A percentile compares a stretch with the other conserved stretches of the same genome.
These are phyloP conservation scores for Debaryomyces subglobosus DNA, from an alignment of 1,139 yeast species.

Conservation along the genomic window DNA sequence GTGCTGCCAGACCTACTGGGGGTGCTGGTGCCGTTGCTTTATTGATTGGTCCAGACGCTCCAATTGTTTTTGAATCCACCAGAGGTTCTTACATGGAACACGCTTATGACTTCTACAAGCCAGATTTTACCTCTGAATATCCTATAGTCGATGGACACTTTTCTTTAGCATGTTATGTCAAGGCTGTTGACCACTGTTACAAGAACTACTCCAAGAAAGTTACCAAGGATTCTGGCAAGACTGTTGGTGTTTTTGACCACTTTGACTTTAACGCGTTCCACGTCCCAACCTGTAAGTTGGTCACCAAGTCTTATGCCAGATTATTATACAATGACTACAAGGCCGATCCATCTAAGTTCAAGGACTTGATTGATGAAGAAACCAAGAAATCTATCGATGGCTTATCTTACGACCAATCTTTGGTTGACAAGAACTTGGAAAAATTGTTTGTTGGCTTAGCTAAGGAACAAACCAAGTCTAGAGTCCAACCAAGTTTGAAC, in stretches of 20 bases:
- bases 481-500: slow-evolving; percentile 78
- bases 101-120: slow-evolving; percentile 97
- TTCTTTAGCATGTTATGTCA: slow-evolving; percentile 90
- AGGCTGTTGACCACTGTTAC: slow-evolving; percentile 90
- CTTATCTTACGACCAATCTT: slow-evolving; percentile 74
- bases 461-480: slow-evolving; percentile 67
- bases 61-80: slow-evolving; percentile 83
- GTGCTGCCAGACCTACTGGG: slow-evolving; percentile 99
- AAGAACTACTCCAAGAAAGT: slow-evolving; percentile 80
- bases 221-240: slow-evolving; percentile 52
- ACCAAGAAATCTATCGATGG: slow-evolving; percentile 58
- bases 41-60: slow-evolving; percentile 97
- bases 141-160: slow-evolving; percentile 98
- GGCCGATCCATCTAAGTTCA: slow-evolving; percentile 64
- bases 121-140: slow-evolving; percentile 94
- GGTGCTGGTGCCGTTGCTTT: slow-evolving; percentile 98
- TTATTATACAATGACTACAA: slow-evolving; percentile 85
- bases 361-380: slow-evolving; percentile 51
- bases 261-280: slow-evolving; percentile 97
- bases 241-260: slow-evolving; percentile 67
- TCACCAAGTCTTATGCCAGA: slow-evolving; percentile 91
- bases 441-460: slow-evolving; percentile 82
- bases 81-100: slow-evolving; percentile 96
- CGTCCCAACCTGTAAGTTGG: slow-evolving; percentile 97
- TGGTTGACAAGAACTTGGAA: slow-evolving; percentile 80